These are phyloP conservation scores for Daldinia grandis DNA, from an alignment of 495 filamentous ascomycete species.

Conservation along the genomic window DNA sequence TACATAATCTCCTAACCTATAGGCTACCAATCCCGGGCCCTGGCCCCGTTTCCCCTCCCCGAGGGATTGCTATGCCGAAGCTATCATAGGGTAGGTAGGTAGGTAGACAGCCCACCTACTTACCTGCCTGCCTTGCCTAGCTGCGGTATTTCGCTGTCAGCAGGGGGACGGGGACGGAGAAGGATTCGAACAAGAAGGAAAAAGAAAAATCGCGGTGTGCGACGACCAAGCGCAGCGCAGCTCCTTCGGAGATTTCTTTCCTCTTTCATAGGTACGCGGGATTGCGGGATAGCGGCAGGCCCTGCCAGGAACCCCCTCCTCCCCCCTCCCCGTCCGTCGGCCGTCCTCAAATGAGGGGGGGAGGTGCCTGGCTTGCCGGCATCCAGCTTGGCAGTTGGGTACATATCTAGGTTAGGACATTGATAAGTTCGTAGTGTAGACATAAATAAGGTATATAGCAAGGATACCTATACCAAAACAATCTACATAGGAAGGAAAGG, in stretches of 20 bases:
- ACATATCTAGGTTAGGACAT: neutral
- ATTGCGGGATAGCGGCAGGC: slow-evolving; percentile 6
- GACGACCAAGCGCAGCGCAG: neutral
- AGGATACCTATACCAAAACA: neutral
- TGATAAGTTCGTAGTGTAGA: neutral
- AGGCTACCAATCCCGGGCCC: neutral
- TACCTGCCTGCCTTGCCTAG: slow-evolving; percentile 4
- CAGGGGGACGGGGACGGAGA: neutral
- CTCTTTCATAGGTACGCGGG: slow-evolving; percentile 10
- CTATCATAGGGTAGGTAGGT: neutral
- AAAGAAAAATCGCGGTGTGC: slow-evolving; percentile 6
- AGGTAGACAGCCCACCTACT: neutral
- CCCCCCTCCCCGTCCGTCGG: neutral
- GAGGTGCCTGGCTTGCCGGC: neutral
- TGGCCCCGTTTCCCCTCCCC: slow-evolving; percentile 21
- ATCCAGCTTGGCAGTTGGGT: neutral
- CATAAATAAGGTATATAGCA: neutral
- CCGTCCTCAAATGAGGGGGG: neutral
- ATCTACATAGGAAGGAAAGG: neutral
- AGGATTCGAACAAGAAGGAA: neutral
- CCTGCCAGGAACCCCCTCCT: neutral
- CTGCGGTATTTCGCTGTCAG: slow-evolving; percentile 27
- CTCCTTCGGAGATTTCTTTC: slow-evolving; percentile 26
- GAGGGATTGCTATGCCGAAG: neutral
- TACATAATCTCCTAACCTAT: neutral